phyloP scores from a whole-genome alignment of 1,284 basidiomycete species.

The Farysia itapuensis region DNA sequence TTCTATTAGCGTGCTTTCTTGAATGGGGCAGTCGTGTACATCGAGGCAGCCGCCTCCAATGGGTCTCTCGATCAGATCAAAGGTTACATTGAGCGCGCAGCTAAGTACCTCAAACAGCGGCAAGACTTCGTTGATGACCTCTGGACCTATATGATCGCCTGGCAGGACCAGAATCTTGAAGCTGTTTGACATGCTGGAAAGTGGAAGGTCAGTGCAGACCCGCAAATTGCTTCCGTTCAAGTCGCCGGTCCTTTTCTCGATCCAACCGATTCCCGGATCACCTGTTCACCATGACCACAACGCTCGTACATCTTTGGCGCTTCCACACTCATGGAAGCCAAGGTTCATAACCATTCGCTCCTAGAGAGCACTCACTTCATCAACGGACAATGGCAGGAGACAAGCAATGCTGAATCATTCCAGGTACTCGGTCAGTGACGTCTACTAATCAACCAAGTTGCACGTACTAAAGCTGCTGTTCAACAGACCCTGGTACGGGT shows the following conservation, averaged over 20 bases:
- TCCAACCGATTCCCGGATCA: too few relatives aligned
- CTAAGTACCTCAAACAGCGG: slow-evolving; percentile 78
- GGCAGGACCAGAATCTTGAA: slow-evolving; percentile 79
- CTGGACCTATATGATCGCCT: slow-evolving; percentile 96
- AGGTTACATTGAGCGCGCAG: slow-evolving; percentile 69
- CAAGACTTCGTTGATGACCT: slow-evolving; percentile 82
- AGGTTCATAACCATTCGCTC: slow-evolving; percentile 40
- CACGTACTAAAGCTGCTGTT: too few relatives aligned
- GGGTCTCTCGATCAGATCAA: slow-evolving; percentile 58
- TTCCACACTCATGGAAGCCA: slow-evolving; percentile 20
- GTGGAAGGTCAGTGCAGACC: too few relatives aligned
- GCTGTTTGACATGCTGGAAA: too few relatives aligned
- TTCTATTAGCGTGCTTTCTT: slow-evolving; percentile 72
- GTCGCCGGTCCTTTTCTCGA: slow-evolving; percentile 8
- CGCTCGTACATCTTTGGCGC: too few relatives aligned
- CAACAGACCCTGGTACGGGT: slow-evolving; percentile 27
- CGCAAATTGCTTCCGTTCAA: too few relatives aligned
- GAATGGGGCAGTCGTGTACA: slow-evolving; percentile 26
- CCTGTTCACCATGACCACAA: too few relatives aligned
- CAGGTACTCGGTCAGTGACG: slow-evolving; percentile 26
- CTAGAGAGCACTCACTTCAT: slow-evolving; percentile 44
- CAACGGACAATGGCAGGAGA: slow-evolving; percentile 40
- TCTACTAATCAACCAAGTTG: too few relatives aligned
- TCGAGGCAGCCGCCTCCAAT: slow-evolving; percentile 26
- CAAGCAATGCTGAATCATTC: slow-evolving; percentile 27